phyloP scores from a whole-genome alignment of 805 yeast species.

The Metschnikowia gruessii region DNA sequence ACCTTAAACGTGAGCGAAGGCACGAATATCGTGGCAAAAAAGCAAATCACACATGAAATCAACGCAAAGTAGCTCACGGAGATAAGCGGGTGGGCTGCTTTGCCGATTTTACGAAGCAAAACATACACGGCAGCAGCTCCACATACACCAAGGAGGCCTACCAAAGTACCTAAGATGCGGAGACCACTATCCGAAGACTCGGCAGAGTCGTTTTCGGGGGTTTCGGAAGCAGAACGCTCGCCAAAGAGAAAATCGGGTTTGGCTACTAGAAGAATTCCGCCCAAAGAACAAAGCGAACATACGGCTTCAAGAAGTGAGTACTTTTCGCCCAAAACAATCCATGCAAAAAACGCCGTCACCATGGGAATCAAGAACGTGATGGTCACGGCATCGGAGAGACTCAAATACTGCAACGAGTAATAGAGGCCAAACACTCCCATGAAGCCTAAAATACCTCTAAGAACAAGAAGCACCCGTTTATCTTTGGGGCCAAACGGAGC shows the following conservation, averaged over 20 bases:
- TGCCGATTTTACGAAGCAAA: slow-evolving; percentile 70
- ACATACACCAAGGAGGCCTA: slow-evolving; percentile 63
- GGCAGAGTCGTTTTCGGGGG: slow-evolving; percentile 34
- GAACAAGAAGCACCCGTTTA: slow-evolving; percentile 49
- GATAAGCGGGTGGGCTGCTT: slow-evolving; percentile 72
- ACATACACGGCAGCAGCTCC: slow-evolving; percentile 73
- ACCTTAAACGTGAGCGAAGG: slow-evolving; percentile 60
- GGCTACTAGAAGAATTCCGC: slow-evolving; percentile 79
- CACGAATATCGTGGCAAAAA: slow-evolving; percentile 47
- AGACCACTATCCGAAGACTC: slow-evolving; percentile 54
- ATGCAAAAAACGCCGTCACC: slow-evolving; percentile 72
- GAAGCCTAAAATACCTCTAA: slow-evolving; percentile 68
- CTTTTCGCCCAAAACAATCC: slow-evolving; percentile 60
- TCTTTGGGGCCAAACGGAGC: slow-evolving; percentile 70
- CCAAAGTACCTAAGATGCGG: slow-evolving; percentile 58
- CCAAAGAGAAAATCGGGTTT: slow-evolving; percentile 75
- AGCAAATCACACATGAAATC: slow-evolving; percentile 53
- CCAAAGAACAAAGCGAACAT: slow-evolving; percentile 64
- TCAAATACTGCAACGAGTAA: slow-evolving; percentile 66
- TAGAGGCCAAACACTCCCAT: slow-evolving; percentile 79
- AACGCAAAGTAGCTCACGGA: slow-evolving; percentile 77
- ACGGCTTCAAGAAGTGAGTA: slow-evolving; percentile 64
- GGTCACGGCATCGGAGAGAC: slow-evolving; percentile 78
- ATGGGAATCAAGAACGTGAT: slow-evolving; percentile 78
- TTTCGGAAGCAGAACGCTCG: slow-evolving; percentile 27